phyloP scores from a whole-genome alignment of 148 eudicot genomes.

The Camellia granthamiana region DNA sequence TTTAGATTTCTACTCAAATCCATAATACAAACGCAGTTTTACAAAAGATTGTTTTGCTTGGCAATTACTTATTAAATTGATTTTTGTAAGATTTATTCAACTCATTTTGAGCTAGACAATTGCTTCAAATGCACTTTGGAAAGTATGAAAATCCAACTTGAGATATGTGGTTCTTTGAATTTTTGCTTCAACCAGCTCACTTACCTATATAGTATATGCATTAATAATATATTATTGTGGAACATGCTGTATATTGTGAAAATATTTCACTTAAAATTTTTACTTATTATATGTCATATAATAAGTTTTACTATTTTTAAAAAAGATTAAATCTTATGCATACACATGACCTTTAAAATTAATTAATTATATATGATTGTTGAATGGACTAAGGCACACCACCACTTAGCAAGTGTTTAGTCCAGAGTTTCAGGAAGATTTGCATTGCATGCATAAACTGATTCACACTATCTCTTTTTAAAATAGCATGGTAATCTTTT shows the following conservation, averaged over 20 bases:
- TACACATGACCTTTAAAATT: too few relatives aligned
- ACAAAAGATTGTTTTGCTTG: too few relatives aligned
- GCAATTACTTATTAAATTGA: not conserved
- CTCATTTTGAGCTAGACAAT: slow-evolving; percentile 14
- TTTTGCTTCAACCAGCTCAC: not conserved
- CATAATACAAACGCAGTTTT: too few relatives aligned
- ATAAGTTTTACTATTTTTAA: too few relatives aligned
- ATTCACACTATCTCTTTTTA: not conserved
- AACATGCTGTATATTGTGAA: too few relatives aligned
- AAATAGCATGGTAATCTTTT: not conserved
- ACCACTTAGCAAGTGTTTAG: not conserved
- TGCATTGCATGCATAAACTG: not conserved
- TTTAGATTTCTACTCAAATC: too few relatives aligned
- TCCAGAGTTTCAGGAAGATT: not conserved
- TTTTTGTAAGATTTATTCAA: not conserved
- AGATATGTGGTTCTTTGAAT: not conserved
- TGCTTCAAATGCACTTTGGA: not conserved
- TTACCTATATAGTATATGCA: not conserved
- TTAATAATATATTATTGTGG: too few relatives aligned
- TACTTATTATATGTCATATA: too few relatives aligned
- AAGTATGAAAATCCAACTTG: not conserved
- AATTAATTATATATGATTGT: too few relatives aligned
- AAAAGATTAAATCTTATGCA: too few relatives aligned
- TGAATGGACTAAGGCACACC: not conserved
- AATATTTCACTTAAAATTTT: too few relatives aligned